These are phyloP conservation scores for Tuber magnatum DNA, from an alignment of 495 filamentous ascomycete species.

Conservation along the genomic window DNA sequence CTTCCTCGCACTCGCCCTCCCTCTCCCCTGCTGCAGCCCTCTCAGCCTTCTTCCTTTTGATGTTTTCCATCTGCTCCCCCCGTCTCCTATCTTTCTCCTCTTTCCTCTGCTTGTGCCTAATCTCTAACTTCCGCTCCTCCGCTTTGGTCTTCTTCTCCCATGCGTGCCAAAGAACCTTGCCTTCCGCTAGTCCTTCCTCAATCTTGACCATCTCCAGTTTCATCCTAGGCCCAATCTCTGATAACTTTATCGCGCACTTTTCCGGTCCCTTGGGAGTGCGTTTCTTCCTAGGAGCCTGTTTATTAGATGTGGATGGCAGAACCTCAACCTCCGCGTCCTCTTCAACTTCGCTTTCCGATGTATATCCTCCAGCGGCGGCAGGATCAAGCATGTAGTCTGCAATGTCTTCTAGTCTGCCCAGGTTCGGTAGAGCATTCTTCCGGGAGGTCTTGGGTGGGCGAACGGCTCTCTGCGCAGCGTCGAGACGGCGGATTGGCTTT, in stretches of 20 bases:
- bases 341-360: conserved; percentile 83
- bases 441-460: conserved; percentile 46
- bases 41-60: conserved; percentile 70
- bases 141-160: conserved; percentile 72
- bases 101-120: conserved; percentile 67
- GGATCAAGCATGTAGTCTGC: conserved; percentile 87
- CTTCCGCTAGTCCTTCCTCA: conserved; percentile 84
- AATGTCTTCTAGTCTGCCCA: conserved; percentile 85
- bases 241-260: conserved; percentile 79
- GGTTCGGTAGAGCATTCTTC: conserved; percentile 66
- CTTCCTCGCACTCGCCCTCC: conserved; percentile 51
- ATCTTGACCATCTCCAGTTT: conserved; percentile 86
- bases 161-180: conserved; percentile 96
- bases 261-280: conserved; percentile 46
- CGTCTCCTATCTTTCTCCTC: conserved; percentile 75
- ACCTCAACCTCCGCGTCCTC: conserved; percentile 96
- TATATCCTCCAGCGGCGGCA: conserved; percentile 74
- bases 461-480: conserved; percentile 68
- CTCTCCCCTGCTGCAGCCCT: conserved; percentile 53
- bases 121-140: conserved; percentile 68
- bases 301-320: conserved; percentile 55
- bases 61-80: conserved; percentile 75
- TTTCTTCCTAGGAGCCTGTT: conserved; percentile 30
- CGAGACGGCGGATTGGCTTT: conserved; percentile 69
- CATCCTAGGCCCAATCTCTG: conserved; percentile 88